Evolutionary conservation across 805 yeast genomes (phyloP).

Genomic region (Saccharomycopsis sp.): DNA sequence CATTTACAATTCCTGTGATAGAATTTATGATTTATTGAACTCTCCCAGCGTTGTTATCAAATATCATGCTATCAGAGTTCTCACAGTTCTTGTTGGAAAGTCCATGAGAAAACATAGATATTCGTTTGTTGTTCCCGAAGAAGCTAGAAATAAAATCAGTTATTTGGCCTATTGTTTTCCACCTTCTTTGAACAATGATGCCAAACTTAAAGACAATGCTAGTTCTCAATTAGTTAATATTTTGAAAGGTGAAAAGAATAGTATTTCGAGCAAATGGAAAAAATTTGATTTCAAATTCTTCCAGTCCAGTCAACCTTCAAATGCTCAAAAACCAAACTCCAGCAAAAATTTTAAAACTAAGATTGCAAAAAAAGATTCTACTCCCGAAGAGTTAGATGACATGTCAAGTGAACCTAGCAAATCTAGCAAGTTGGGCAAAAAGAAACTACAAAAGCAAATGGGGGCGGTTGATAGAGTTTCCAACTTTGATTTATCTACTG

Average conservation of each 20-base stretch:
- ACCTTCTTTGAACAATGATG: too few relatives aligned
- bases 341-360: background rate
- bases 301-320: conserved; percentile 20
- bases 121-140: background rate
- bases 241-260: conserved; percentile 30
- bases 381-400: background rate
- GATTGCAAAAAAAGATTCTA: background rate
- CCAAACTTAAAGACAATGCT: background rate
- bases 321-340: background rate
- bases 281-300: conserved; percentile 44
- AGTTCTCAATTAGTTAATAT: conserved; percentile 31
- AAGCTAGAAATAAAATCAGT: conserved; percentile 1
- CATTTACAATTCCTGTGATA: conserved; percentile 21
- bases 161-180: conserved; percentile 29
- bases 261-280: conserved; percentile 49
- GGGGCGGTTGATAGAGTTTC: conserved; percentile 33
- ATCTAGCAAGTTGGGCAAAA: conserved; percentile 20
- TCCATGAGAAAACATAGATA: background rate
- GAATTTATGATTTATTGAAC: conserved; percentile 8
- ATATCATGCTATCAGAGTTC: conserved; percentile 6
- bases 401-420: background rate
- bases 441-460: conserved; percentile 15
- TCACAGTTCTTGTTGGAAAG: conserved; percentile 5
- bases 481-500: conserved; percentile 40
- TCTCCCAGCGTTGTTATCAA: conserved; percentile 2